Conservation (phyloP, 345 rosid genomes). For the Nasturtium officinale region DNA sequence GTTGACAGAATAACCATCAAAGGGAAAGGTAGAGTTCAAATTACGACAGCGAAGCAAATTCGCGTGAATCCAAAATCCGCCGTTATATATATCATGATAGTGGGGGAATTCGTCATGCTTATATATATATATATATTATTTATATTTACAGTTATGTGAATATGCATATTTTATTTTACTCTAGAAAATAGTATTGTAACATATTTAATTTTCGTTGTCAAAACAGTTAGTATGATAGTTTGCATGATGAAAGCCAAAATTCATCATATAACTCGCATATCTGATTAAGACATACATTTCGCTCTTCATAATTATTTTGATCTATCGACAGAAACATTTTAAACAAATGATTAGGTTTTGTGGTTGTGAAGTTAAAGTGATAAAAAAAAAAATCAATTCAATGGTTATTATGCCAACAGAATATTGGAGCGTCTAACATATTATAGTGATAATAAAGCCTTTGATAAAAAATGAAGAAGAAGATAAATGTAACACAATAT, state of each 20-base stretch:
- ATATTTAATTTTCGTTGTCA: no score
- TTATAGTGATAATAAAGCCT: neutral
- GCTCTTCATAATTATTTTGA: neutral
- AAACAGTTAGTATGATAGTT: neutral
- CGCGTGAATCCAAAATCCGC: slow-evolving; percentile 32
- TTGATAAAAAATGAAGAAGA: no score
- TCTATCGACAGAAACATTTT: neutral
- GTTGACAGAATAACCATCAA: neutral
- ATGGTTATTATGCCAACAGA: neutral
- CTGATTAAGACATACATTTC: neutral
- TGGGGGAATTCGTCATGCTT: no score
- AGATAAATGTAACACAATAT: neutral
- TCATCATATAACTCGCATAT: neutral
- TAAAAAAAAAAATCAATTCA: neutral
- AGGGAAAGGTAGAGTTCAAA: neutral
- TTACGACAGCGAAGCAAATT: slow-evolving; percentile 25
- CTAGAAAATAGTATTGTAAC: neutral
- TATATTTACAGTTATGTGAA: no score
- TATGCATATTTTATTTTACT: neutral
- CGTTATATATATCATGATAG: slow-evolving; percentile 9
- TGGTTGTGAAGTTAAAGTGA: neutral
- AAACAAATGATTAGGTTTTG: neutral
- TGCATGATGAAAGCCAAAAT: neutral
- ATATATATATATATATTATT: no score
- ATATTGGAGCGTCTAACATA: neutral